Evolutionary conservation across 106 monocot genomes (phyloP).

Genomic region (Ottelia alismoides): DNA sequence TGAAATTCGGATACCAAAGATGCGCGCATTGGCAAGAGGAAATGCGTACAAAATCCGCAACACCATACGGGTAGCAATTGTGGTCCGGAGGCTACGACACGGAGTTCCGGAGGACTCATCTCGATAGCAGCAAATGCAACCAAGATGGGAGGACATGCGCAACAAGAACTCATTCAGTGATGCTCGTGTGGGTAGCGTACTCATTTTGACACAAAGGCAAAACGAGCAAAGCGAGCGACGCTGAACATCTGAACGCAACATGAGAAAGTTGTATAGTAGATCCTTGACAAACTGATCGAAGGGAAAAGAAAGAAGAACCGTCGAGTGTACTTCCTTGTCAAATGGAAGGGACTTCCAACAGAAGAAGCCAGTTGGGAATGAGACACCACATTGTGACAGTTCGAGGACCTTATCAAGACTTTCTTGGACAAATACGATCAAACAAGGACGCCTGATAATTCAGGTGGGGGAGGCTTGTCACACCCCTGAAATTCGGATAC

Average conservation of each 20-base stretch:
- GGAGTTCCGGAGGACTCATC: too few relatives aligned
- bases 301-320: conserved; percentile 2
- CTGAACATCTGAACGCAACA: not conserved
- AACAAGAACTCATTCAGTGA: too few relatives aligned
- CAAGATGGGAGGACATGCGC: too few relatives aligned
- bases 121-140: too few relatives aligned
- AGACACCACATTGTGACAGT: not conserved
- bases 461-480: conserved; percentile 4
- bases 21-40: too few relatives aligned
- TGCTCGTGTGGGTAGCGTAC: too few relatives aligned
- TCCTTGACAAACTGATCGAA: not conserved
- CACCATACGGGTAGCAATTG: too few relatives aligned
- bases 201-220: too few relatives aligned
- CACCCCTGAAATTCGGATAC: too few relatives aligned
- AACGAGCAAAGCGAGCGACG: not conserved
- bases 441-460: not conserved
- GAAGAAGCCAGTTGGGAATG: not conserved
- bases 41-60: too few relatives aligned
- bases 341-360: not conserved
- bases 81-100: too few relatives aligned
- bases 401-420: not conserved
- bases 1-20: too few relatives aligned
- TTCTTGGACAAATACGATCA: not conserved
- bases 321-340: not conserved
- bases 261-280: not conserved